Conservation (phyloP, 768 basidiomycete genomes). For the Tulasnella sp. region DNA sequence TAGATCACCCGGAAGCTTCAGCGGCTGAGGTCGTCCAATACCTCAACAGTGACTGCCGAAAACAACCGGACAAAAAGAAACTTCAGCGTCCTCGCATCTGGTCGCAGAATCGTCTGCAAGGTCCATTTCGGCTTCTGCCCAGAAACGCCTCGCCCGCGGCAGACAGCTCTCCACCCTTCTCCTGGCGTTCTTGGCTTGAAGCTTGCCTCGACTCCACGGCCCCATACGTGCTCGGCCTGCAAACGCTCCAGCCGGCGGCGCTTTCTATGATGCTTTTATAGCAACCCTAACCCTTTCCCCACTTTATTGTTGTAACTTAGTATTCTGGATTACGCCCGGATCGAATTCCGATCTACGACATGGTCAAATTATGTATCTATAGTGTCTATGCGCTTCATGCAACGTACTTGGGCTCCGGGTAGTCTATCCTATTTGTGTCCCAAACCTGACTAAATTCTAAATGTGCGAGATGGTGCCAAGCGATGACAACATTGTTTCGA, state of each 20-base stretch:
- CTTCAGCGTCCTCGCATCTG: background rate
- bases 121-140: background rate
- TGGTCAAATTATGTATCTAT: background rate
- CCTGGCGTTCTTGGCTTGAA: background rate
- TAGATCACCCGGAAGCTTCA: background rate
- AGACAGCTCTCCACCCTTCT: background rate
- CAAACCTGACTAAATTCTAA: no score
- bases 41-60: background rate
- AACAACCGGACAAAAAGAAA: background rate
- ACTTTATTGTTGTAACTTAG: no score
- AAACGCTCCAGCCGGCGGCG: background rate
- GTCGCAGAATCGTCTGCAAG: background rate
- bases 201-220: background rate
- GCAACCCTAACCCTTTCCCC: background rate
- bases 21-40: background rate
- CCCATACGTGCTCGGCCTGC: background rate
- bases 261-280: background rate
- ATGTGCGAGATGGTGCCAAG: no score
- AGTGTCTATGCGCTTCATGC: background rate
- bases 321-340: background rate
- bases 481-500: no score
- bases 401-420: no score
- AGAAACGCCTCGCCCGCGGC: background rate
- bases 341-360: background rate
- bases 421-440: no score